Evolutionary conservation across 306 rosid genomes (phyloP).

Genomic region (Prunus campanulata): DNA sequence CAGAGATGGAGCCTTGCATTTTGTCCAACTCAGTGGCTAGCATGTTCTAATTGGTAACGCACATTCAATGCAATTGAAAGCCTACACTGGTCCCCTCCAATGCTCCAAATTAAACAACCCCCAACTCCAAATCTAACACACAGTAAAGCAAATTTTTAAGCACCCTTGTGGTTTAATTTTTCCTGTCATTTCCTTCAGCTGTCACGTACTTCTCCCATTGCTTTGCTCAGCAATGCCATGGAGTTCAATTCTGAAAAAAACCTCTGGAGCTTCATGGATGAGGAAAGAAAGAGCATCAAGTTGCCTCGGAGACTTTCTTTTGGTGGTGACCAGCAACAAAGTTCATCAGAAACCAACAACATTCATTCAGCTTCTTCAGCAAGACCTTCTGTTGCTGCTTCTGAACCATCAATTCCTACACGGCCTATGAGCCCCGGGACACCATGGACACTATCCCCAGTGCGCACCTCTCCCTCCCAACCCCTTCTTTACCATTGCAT

Average conservation of each 20-base stretch:
- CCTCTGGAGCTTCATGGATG: conserved; percentile 38
- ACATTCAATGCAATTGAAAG: not conserved
- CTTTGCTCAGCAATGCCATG: conserved; percentile 15
- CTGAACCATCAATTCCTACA: conserved; percentile 23
- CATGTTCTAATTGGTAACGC: not conserved
- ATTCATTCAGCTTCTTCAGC: conserved; percentile 28
- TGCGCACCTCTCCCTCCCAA: conserved; percentile 29
- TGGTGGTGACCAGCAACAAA: conserved; percentile 22
- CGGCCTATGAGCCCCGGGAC: conserved; percentile 40
- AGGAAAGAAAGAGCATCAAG: conserved; percentile 37
- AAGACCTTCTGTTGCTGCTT: conserved; percentile 35
- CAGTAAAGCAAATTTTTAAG: not conserved
- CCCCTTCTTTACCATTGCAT: conserved; percentile 52
- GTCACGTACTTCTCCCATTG: not conserved
- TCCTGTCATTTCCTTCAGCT: not conserved
- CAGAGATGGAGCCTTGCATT: not conserved
- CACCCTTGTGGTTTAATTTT: not conserved
- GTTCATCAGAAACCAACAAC: conserved; percentile 18
- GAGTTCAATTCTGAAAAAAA: conserved; percentile 32
- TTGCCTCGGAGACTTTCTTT: conserved; percentile 41
- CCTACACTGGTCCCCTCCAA: not conserved
- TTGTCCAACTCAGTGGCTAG: not conserved
- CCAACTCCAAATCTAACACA: conserved; percentile 3
- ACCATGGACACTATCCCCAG: conserved; percentile 37
- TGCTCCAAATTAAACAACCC: not conserved